These are phyloP conservation scores for Lepidopterella palustris DNA, from an alignment of 495 filamentous ascomycete genomes.

Conservation along the genomic window DNA sequence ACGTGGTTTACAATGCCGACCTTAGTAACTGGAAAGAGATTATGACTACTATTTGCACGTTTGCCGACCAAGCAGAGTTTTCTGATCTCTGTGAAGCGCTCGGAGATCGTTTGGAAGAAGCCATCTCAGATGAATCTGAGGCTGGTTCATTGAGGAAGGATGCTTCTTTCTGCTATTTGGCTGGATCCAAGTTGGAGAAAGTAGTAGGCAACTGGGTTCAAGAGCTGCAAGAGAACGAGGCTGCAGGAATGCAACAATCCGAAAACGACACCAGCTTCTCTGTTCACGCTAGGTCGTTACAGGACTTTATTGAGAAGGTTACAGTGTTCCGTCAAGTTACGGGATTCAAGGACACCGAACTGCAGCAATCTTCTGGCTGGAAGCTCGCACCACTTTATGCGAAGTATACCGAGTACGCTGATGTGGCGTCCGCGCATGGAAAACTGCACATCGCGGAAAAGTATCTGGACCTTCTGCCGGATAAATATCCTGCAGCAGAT, in stretches of 20 bases:
- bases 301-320: constrained; percentile 96
- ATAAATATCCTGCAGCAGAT: constrained; percentile 80
- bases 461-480: constrained; percentile 84
- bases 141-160: constrained; percentile 61
- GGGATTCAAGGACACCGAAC: constrained; percentile 79
- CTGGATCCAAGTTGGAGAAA: constrained; percentile 95
- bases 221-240: constrained; percentile 76
- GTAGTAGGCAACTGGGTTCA: constrained; percentile 89
- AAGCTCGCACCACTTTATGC: constrained; percentile 83
- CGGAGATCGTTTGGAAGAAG: constrained; percentile 83
- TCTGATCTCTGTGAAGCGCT: constrained; percentile 93
- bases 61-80: constrained; percentile 84
- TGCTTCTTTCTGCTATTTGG: constrained; percentile 91
- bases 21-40: constrained; percentile 92
- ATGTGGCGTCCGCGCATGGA: constrained; percentile 86
- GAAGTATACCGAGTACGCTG: constrained; percentile 95
- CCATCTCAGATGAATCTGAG: constrained; percentile 41
- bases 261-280: constrained; percentile 76
- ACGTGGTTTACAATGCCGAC: constrained; percentile 93
- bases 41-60: constrained; percentile 92
- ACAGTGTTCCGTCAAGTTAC: constrained; percentile 93
- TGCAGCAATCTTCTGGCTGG: constrained; percentile 66
- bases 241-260: constrained; percentile 59
- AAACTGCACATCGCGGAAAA: constrained; percentile 79
- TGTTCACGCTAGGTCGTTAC: constrained; percentile 79